Conservation (phyloP, 768 basidiomycete genomes). For the Tubosaeta sp. region DNA sequence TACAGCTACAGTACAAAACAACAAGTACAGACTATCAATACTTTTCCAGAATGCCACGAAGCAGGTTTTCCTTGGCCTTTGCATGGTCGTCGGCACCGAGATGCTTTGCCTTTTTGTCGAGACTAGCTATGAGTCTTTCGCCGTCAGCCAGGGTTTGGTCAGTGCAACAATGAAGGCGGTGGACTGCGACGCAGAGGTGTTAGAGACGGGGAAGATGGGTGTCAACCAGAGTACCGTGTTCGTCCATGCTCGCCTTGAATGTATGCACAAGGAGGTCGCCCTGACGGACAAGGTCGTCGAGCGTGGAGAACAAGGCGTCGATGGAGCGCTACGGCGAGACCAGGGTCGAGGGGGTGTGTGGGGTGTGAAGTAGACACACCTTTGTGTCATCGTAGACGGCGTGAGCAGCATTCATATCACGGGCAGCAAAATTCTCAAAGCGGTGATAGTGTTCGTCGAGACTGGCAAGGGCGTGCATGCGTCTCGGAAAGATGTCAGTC, state of each 20-base stretch:
- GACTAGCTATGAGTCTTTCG: slow-evolving; percentile 46
- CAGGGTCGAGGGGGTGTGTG: slow-evolving; percentile 10
- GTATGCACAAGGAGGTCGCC: slow-evolving; percentile 50
- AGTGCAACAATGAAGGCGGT: slow-evolving; percentile 38
- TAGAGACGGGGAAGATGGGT: background rate
- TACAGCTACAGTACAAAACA: slow-evolving; percentile 6
- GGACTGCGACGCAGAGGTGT: slow-evolving; percentile 33
- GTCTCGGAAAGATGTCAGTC: slow-evolving; percentile 29
- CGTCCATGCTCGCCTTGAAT: slow-evolving; percentile 41
- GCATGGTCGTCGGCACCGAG: slow-evolving; percentile 30
- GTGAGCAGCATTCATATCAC: slow-evolving; percentile 41
- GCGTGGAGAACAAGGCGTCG: slow-evolving; percentile 37
- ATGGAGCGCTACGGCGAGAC: slow-evolving; percentile 37
- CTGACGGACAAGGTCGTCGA: slow-evolving; percentile 45
- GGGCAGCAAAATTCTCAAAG: slow-evolving; percentile 43
- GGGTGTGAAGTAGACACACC: slow-evolving; percentile 32
- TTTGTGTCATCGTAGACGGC: slow-evolving; percentile 38
- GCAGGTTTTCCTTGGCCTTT: slow-evolving; percentile 32
- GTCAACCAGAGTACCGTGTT: slow-evolving; percentile 40
- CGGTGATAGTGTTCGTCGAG: slow-evolving; percentile 56
- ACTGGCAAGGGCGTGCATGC: slow-evolving; percentile 39
- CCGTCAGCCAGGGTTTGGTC: slow-evolving; percentile 46
- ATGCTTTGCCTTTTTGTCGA: slow-evolving; percentile 53
- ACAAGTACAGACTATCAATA: slow-evolving; percentile 18
- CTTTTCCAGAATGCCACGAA: slow-evolving; percentile 32